These are phyloP conservation scores for Phytomonas serpens DNA, from an alignment of 208 protist genomes.

Conservation along the genomic window DNA sequence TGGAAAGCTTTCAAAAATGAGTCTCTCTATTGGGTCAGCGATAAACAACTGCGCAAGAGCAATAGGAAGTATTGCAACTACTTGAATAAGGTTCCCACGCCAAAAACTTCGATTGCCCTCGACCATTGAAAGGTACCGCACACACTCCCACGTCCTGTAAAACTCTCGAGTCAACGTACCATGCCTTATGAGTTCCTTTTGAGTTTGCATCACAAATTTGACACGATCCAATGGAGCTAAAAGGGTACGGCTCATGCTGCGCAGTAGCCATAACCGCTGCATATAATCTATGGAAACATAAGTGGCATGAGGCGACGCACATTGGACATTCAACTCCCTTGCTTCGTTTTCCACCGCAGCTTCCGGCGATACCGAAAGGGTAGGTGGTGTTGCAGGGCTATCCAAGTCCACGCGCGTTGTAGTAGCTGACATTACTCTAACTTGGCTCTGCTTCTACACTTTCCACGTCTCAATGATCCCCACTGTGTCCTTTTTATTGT, in stretches of 20 bases:
- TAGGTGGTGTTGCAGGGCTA: not conserved
- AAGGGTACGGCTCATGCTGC: constrained; percentile 36
- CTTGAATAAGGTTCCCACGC: constrained; percentile 77
- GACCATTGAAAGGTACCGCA: constrained; percentile 34
- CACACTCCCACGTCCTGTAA: constrained; percentile 41
- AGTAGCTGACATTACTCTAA: not conserved
- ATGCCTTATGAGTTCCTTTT: constrained; percentile 54
- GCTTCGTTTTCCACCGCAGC: not conserved
- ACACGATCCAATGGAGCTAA: constrained; percentile 77
- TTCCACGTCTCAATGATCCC: not conserved
- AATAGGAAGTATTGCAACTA: constrained; percentile 57
- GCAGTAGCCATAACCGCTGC: constrained; percentile 39
- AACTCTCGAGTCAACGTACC: constrained; percentile 40
- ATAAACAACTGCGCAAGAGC: constrained; percentile 63
- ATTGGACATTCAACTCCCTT: not conserved
- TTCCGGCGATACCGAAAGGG: not conserved
- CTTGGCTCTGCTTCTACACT: not conserved
- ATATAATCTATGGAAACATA: constrained; percentile 53
- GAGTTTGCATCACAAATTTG: constrained; percentile 75
- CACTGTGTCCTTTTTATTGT: not conserved
- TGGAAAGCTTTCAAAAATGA: constrained; percentile 42
- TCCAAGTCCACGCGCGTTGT: not conserved
- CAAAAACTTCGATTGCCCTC: constrained; percentile 63
- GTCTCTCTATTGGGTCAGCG: constrained; percentile 37
- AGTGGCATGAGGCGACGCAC: not conserved